Base-by-base conservation (phyloP, 78 protist genomes). In the Bodo saltans region DNA sequence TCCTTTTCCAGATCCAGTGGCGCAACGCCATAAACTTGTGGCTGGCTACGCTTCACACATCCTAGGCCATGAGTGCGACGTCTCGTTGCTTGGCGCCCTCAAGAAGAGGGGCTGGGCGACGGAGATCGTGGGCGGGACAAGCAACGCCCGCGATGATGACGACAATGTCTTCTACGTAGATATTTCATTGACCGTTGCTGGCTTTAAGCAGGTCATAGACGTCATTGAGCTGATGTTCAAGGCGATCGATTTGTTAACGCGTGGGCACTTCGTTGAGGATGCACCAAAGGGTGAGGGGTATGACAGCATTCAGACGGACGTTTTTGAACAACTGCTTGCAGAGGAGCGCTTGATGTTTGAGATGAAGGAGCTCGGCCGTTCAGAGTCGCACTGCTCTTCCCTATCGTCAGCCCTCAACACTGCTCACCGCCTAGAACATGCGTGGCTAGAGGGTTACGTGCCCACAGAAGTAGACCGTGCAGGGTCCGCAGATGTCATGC, bases 51-150 rank as follows among this genome's bases (percentile, higher is more conserved):
- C 35, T 21, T 3, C 81, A 8, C 93, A 89, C 41, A 79, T 92
- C 28, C 27, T 92, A 29, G 95, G 95, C 29, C 92, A 92, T 83
- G 95, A 92, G 53, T 88, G 90, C 47, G 29, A 8, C 30, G 88
- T 83, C 26, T 27, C 60, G 40, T 34, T 88, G 28, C 41, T 85
- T 25, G 0, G 83, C 32, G 1, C 3, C 34, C 79, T 91, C 32
- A 78, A 74, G 40, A 67, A 26, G 27, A 23, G 41, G 42, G 87
- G 87, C 33, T 85, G 73, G 78, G 60, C 52, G 42, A 75, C 72
- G n/a, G 86, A 70, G 70, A 73, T 85, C 74, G 0, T 71, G 32
- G 72, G 88, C 42, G 83, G 87, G 67, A 3, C 35, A 1, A 76
- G 60, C 60, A 8, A 17, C 60, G n/a, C 60, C n/a, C 8, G 8